These are phyloP conservation scores for Xylariaceae sp. DNA, from an alignment of 2,329 filamentous ascomycete genomes.

Conservation along the genomic window DNA sequence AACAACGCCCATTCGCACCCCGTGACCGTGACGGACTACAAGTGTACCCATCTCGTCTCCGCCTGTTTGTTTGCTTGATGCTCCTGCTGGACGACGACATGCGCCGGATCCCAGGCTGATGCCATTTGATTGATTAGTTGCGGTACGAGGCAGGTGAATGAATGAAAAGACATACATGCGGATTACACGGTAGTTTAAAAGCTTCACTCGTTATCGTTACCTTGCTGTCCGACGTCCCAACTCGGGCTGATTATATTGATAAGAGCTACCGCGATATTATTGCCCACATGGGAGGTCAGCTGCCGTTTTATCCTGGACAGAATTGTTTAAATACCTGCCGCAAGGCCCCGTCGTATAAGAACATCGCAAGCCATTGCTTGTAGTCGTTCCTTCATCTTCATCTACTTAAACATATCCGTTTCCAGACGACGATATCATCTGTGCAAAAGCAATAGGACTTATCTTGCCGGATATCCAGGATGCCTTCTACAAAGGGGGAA, in stretches of 20 bases:
- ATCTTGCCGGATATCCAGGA: no score
- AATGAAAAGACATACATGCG: no score
- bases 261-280: not conserved
- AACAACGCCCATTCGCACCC: not conserved
- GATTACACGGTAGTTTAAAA: not conserved
- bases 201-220: not conserved
- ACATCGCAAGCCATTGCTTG: not conserved
- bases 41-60: not conserved
- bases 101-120: constrained; percentile 6
- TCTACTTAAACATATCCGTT: no score
- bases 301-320: not conserved
- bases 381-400: not conserved
- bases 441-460: no score
- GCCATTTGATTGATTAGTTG: not conserved
- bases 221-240: not conserved
- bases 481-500: constrained; percentile 4
- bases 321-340: not conserved
- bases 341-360: not conserved
- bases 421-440: no score
- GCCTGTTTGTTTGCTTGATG: not conserved
- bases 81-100: not conserved
- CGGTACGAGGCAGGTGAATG: not conserved
- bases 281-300: no score
- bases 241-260: not conserved
- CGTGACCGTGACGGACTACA: not conserved